These are phyloP conservation scores for Vachellia collinsii DNA, from an alignment of 306 rosid species.

Conservation along the genomic window DNA sequence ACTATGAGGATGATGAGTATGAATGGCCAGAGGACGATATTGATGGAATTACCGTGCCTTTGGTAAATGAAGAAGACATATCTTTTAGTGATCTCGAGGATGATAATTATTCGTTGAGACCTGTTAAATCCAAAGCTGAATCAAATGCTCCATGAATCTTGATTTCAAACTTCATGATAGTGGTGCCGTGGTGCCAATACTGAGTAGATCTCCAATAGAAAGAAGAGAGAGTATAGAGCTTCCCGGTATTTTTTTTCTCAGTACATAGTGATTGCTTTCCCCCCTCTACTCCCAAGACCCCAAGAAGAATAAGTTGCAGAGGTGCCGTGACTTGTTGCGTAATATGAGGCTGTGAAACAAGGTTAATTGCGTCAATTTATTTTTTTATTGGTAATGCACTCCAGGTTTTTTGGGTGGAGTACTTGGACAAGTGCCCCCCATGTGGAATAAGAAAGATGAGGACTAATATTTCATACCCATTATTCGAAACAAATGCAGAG, in stretches of 20 bases:
- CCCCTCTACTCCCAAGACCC: too few species aligned
- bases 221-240: slow-evolving; percentile 13
- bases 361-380: background rate
- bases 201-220: slow-evolving; percentile 35
- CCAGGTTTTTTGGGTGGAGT: slow-evolving; percentile 28
- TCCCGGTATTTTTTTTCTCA: slow-evolving; percentile 12
- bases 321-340: slow-evolving; percentile 38
- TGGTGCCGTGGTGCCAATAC: slow-evolving; percentile 30
- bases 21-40: slow-evolving; percentile 89
- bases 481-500: slow-evolving; percentile 6
- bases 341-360: slow-evolving; percentile 39
- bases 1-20: slow-evolving; percentile 59
- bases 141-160: slow-evolving; percentile 47
- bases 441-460: slow-evolving; percentile 28
- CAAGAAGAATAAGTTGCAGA: slow-evolving; percentile 16
- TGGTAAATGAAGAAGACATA: slow-evolving; percentile 82
- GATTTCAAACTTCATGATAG: slow-evolving; percentile 24
- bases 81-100: slow-evolving; percentile 97
- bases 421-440: background rate
- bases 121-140: slow-evolving; percentile 40
- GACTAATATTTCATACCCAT: slow-evolving; percentile 22
- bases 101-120: slow-evolving; percentile 63
- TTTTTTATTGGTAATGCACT: background rate
- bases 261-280: slow-evolving; percentile 54
- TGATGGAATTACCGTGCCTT: slow-evolving; percentile 39